Evolutionary conservation across 768 basidiomycete species (phyloP).

Genomic region (Dictyophora rubrovolvata): DNA sequence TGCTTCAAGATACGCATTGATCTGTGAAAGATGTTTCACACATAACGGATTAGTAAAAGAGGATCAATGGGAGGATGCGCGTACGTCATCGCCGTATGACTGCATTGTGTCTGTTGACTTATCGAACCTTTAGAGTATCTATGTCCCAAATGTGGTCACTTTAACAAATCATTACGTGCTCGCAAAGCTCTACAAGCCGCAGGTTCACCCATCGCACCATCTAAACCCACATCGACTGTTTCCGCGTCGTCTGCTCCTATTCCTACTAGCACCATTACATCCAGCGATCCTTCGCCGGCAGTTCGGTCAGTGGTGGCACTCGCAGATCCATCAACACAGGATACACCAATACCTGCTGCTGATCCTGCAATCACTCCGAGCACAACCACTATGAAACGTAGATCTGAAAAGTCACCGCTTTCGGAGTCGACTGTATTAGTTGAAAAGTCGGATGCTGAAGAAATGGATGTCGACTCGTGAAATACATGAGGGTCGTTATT

Average conservation of each 20-base stretch:
- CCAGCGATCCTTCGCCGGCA: neutral
- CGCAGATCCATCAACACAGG: neutral
- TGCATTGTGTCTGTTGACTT: neutral
- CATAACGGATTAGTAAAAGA: slow-evolving; percentile 88
- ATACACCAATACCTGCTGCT: neutral
- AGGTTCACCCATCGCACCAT: neutral
- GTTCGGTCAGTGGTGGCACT: neutral
- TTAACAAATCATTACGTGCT: slow-evolving; percentile 36
- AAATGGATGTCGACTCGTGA: neutral
- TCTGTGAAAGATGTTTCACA: slow-evolving; percentile 77
- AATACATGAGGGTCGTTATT: neutral
- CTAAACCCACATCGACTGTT: neutral
- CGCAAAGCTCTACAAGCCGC: neutral
- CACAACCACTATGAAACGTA: neutral
- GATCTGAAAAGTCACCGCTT: neutral
- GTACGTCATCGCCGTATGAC: slow-evolving; percentile 36
- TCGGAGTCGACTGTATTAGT: slow-evolving; percentile 7
- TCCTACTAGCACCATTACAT: neutral
- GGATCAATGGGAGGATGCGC: slow-evolving; percentile 67
- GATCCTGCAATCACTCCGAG: neutral
- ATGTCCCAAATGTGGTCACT: slow-evolving; percentile 79
- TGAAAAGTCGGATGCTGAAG: slow-evolving; percentile 2
- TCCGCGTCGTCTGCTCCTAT: neutral
- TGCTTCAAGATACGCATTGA: slow-evolving; percentile 60
- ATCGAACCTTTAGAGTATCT: slow-evolving; percentile 52